Evolutionary conservation across 2,329 filamentous ascomycete species (phyloP), one percentile per base, ranked within the genome.

Genomic region (Pseudogymnoascus sp.): DNA sequence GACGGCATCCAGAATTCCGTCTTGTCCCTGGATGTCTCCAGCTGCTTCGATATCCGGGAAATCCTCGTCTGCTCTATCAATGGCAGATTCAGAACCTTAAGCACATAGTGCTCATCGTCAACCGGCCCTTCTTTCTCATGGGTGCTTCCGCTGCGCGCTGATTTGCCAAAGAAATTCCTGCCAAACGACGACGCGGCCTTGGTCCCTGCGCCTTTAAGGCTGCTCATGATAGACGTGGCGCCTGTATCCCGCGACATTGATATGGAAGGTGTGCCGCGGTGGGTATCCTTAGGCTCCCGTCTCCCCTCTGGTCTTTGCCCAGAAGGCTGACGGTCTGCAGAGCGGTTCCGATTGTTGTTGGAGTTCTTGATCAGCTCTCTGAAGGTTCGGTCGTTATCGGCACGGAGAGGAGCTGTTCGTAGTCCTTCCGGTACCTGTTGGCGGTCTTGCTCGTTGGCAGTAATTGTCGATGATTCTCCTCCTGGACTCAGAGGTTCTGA

Each of bases 1-100:
- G 92, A 90, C 10, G 93, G 93, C 92, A 97, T 96, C 93, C 93
- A 97, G 72, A 95, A 97, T 71, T 97, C 93, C 0, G 93, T 97
- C 80, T 97, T 97, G 72, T 97, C 93, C 65, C 88, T 85, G 8
- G 92, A 96, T 64, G 90, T 85, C 71, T 95, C 91, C 44, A 97
- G 79, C 31, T 89, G 85, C 75, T 93, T 95, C 6, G 92, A 95
- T 72, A 97, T 97, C 66, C 93, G 84, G 0, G 93, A 97, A 66
- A 87, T 80, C n/a, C 93, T 86, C 5, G 92, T 92, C 76, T 97
- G 93, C 73, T 96, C 89, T 27, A 96, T 82, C 31, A 97, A 78
- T 1, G 92, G 91, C 59, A 90, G 79, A 70, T 94, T 96, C 73
- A 97, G 91, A 44, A 96, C 86, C 68, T 89, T 91, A 70, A 92